A percentile compares a stretch with the other conserved stretches of the same genome.
phyloP scores from a whole-genome alignment of 345 rosid species.

The Acer saccharum region DNA sequence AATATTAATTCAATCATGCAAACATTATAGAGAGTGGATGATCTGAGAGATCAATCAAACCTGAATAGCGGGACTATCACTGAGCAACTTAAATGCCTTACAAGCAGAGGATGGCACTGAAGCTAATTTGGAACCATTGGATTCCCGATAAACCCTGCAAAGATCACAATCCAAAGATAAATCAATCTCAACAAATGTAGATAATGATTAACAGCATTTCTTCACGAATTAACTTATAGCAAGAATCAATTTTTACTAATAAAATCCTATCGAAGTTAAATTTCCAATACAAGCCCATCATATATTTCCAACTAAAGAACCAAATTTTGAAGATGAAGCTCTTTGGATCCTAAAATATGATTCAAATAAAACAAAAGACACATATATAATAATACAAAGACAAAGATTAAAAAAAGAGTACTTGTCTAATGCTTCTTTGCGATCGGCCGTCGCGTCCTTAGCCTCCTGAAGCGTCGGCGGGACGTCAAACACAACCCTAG shows the following conservation, averaged over 20 bases:
- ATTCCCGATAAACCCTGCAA: slow-evolving; percentile 46
- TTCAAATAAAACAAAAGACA: not conserved
- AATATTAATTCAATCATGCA: no score
- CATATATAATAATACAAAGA: not conserved
- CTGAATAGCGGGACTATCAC: slow-evolving; percentile 64
- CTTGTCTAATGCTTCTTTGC: slow-evolving; percentile 42
- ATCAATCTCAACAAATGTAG: no score
- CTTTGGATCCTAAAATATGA: no score
- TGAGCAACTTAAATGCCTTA: slow-evolving; percentile 59
- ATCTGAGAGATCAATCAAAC: slow-evolving; percentile 20
- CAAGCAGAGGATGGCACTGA: slow-evolving; percentile 52
- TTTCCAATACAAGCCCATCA: no score
- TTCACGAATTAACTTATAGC: not conserved
- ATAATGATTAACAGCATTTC: not conserved
- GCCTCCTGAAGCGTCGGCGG: slow-evolving; percentile 65
- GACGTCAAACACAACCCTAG: slow-evolving; percentile 62
- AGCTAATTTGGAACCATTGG: slow-evolving; percentile 24
- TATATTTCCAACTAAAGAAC: not conserved
- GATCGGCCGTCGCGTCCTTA: slow-evolving; percentile 58
- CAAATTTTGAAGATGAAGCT: not conserved
- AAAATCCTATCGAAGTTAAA: no score
- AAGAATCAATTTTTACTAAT: no score
- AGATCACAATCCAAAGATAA: not conserved
- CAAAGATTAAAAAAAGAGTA: slow-evolving; percentile 12
- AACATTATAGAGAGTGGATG: not conserved